phyloP scores from a whole-genome alignment of 129 eudicot species.

The Smallanthus sonchifolius region DNA sequence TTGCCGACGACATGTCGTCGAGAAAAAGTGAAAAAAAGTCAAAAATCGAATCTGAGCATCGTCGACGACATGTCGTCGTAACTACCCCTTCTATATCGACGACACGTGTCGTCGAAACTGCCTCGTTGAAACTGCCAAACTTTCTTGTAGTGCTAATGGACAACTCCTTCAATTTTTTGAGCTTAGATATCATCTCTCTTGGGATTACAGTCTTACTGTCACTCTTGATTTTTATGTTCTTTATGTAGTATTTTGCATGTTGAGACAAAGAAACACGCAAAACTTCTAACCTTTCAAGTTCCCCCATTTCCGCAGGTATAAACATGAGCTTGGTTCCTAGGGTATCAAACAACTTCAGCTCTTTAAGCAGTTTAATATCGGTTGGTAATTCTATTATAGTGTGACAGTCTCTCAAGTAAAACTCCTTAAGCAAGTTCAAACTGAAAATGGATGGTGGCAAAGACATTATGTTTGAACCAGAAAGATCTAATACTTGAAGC shows the following conservation, averaged over 20 bases:
- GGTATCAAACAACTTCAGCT: constrained; percentile 6
- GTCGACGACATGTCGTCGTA: too few species aligned
- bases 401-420: constrained; percentile 17
- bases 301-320: constrained; percentile 16
- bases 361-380: background rate
- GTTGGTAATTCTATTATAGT: constrained; percentile 6
- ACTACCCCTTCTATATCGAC: too few species aligned
- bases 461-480: constrained; percentile 12
- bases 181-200: background rate
- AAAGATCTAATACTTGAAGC: constrained; percentile 13
- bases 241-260: constrained; percentile 1
- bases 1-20: too few species aligned
- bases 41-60: too few species aligned
- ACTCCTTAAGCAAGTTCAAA: background rate
- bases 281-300: background rate
- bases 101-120: too few species aligned
- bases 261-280: constrained; percentile 15
- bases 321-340: constrained; percentile 2
- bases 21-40: too few species aligned
- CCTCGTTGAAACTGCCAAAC: too few species aligned
- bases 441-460: constrained; percentile 17
- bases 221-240: background rate
- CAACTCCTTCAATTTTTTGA: background rate
- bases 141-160: background rate
- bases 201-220: background rate